A percentile compares a stretch with the other conserved stretches of the same genome.
Evolutionary conservation across 2,329 filamentous ascomycete genomes (phyloP).

Genomic region (Aspergillus texensis): DNA sequence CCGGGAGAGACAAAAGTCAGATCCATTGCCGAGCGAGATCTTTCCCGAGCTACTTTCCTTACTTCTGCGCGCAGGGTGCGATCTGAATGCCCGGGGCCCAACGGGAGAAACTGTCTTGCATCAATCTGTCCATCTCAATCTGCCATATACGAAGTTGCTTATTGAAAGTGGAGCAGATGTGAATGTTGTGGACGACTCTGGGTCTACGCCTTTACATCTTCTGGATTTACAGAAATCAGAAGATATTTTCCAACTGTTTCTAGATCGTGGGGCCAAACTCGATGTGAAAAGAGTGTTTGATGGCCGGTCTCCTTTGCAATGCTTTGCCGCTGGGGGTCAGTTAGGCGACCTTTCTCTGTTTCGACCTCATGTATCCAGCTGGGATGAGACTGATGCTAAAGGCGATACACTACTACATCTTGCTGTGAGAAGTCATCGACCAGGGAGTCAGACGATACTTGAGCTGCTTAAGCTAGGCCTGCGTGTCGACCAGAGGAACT

Average conservation of each 20-base stretch:
- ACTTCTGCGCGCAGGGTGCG: slow-evolving; percentile 17
- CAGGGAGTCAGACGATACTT: neutral
- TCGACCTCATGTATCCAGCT: slow-evolving; percentile 15
- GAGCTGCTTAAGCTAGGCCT: slow-evolving; percentile 9
- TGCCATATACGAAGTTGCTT: neutral
- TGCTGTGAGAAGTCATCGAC: neutral
- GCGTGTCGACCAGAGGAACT: neutral
- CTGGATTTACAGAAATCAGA: slow-evolving; percentile 7
- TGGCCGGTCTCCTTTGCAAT: slow-evolving; percentile 20
- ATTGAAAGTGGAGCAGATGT: slow-evolving; percentile 13
- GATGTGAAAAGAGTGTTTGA: slow-evolving; percentile 8
- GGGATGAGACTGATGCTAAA: slow-evolving; percentile 13
- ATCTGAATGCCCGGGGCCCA: slow-evolving; percentile 12
- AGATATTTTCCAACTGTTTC: slow-evolving; percentile 9
- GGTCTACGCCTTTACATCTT: slow-evolving; percentile 15
- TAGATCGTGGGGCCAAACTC: slow-evolving; percentile 19
- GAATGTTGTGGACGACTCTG: slow-evolving; percentile 11
- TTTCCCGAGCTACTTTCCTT: neutral
- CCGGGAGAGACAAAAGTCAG: neutral
- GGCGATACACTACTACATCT: slow-evolving; percentile 23
- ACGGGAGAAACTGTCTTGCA: slow-evolving; percentile 6
- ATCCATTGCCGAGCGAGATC: neutral
- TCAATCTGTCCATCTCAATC: neutral
- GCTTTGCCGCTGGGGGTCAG: slow-evolving; percentile 6
- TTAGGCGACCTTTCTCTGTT: slow-evolving; percentile 18